Conservation (phyloP, 805 yeast genomes). For the Brettanomyces anomalus region DNA sequence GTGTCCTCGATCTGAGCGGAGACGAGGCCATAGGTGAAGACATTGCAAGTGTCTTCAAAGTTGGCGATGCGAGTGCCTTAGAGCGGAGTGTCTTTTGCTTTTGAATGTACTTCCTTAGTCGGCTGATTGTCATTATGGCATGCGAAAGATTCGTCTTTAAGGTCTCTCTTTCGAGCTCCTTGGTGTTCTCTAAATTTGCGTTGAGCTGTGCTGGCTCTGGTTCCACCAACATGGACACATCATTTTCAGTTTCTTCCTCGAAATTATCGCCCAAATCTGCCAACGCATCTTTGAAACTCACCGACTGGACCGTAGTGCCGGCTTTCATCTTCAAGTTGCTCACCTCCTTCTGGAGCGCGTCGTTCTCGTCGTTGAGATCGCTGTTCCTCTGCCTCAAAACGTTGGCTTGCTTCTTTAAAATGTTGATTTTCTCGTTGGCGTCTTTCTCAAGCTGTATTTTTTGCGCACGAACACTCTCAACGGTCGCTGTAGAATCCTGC, state of each 20-base stretch:
- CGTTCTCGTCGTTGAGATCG: conserved; percentile 64
- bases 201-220: conserved; percentile 28
- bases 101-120: conserved; percentile 39
- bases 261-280: background rate
- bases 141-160: conserved; percentile 53
- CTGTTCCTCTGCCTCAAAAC: conserved; percentile 44
- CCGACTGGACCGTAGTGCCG: background rate
- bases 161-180: conserved; percentile 55
- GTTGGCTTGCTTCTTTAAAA: conserved; percentile 33
- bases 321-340: conserved; percentile 13
- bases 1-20: background rate
- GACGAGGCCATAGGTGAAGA: background rate
- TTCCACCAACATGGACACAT: conserved; percentile 21
- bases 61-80: too few species aligned
- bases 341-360: conserved; percentile 37
- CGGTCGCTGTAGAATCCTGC: conserved; percentile 32
- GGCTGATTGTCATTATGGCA: conserved; percentile 56
- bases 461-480: conserved; percentile 37
- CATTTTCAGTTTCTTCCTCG: conserved; percentile 8
- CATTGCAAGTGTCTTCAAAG: background rate
- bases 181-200: conserved; percentile 28
- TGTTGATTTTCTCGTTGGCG: conserved; percentile 26
- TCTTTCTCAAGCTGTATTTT: conserved; percentile 32
- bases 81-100: conserved; percentile 6
- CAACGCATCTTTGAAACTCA: background rate